These are phyloP conservation scores for Torulaspora franciscae DNA, from an alignment of 805 yeast species.

Conservation along the genomic window DNA sequence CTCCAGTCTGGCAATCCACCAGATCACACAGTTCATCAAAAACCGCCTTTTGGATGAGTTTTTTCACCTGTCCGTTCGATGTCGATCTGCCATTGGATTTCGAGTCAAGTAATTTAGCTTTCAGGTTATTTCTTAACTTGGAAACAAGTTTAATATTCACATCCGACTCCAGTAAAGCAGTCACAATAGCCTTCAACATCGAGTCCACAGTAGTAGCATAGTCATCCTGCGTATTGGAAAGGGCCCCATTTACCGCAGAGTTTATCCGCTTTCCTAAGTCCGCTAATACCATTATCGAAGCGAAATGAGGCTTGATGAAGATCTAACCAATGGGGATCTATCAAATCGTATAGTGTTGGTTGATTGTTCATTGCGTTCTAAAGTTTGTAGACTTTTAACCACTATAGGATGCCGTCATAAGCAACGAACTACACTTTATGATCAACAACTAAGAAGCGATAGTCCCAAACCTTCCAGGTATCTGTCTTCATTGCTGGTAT, in stretches of 20 bases:
- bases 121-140: constrained; percentile 66
- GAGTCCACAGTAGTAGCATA: constrained; percentile 53
- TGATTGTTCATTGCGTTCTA: background rate
- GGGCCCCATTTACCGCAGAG: constrained; percentile 61
- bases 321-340: background rate
- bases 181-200: constrained; percentile 82
- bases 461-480: background rate
- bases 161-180: constrained; percentile 89
- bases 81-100: constrained; percentile 39
- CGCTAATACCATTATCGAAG: constrained; percentile 61
- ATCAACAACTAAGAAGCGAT: background rate
- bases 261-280: constrained; percentile 75
- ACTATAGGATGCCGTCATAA: background rate
- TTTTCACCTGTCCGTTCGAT: constrained; percentile 57
- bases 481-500: no score
- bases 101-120: constrained; percentile 49
- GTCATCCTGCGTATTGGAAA: constrained; percentile 55
- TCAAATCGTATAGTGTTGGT: background rate
- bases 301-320: background rate
- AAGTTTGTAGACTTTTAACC: background rate
- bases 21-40: constrained; percentile 86
- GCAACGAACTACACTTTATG: background rate
- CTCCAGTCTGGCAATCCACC: constrained; percentile 58
- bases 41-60: constrained; percentile 81
- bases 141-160: constrained; percentile 85